Percentiles rank a stretch among this genome's conserved stretches.
Conservation (phyloP, 2,329 filamentous ascomycete species). For the Fusarium sp. region DNA sequence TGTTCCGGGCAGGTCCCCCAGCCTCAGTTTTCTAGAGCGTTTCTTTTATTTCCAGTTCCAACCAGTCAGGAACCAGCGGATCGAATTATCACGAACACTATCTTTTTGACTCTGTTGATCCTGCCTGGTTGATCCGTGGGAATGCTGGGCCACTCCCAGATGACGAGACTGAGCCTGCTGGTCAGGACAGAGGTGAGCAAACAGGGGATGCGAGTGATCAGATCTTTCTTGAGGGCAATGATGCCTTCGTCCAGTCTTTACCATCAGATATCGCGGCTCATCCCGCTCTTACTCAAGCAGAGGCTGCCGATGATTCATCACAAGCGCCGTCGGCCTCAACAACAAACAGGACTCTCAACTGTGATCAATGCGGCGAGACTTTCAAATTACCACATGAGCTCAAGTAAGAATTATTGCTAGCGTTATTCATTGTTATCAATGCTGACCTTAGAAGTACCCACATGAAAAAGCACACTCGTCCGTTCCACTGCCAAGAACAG, state of each 20-base stretch:
- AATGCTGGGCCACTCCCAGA: constrained; percentile 1
- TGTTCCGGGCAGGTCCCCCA: neutral
- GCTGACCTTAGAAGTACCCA: neutral
- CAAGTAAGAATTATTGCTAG: neutral
- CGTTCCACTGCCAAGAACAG: neutral
- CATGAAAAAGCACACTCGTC: neutral
- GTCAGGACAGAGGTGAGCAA: neutral
- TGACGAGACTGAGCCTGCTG: constrained; percentile 1
- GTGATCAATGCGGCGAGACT: neutral
- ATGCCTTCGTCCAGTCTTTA: neutral
- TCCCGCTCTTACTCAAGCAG: neutral
- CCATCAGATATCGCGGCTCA: neutral
- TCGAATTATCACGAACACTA: neutral
- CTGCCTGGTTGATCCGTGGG: neutral
- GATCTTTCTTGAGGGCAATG: neutral
- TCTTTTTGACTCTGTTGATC: neutral
- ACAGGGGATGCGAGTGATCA: neutral
- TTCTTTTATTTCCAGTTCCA: constrained; percentile 1
- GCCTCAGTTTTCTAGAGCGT: neutral
- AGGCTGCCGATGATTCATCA: neutral
- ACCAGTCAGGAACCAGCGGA: neutral
- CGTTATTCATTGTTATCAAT: neutral
- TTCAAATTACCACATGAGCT: neutral
- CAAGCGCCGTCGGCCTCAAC: neutral
- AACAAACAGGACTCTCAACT: neutral